Evolutionary conservation across 768 basidiomycete genomes (phyloP), one percentile per base, ranked within the genome.

Genomic region (Mycena floridula): DNA sequence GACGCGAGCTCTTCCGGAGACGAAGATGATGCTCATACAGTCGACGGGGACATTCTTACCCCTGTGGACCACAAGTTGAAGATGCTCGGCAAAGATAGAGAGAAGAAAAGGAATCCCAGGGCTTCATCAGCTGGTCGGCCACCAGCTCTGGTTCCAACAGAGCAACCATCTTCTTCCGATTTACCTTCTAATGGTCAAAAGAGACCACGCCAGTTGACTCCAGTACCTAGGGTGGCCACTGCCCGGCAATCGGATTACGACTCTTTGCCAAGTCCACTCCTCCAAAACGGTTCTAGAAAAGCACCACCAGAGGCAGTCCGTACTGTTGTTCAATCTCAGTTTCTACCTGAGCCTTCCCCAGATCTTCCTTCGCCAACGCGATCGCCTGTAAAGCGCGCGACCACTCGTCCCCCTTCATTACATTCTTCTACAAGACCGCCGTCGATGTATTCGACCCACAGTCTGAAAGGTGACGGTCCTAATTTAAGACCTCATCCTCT

Each of bases 401-500:
- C 71, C 61, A 38, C 48, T 58, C 20, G 49, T 60, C 16, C 45
- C 59, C 46, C 75, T 68, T 46, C 76, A 68, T 30, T 58, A 66
- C 27, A 63, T 69, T 20, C 54, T 63, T 3, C 4, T 48, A 74
- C 79, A 5, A 77, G 85, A 15, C 81, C 84, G 7, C 71, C 81
- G 8, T 86, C 85, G 4, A 76, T 63, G 25, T 77, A 83, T 54
- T 85, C 84, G 13, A 57, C 64, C 28, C 64, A 64, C 27, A 58
- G 57, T 43, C 37, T 46, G 16, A 65, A 67, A 22, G 50, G 59
- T 39, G n/a, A n/a, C n/a, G n/a, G n/a, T n/a, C n/a, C n/a, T n/a
- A n/a, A n/a, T n/a, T n/a, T n/a, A n/a, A n/a, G n/a, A n/a, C 85
- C 84, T 1, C 87, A 89, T 56, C 87, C 85, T 6, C 71, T 89